Evolutionary conservation across 352 stramenopile genomes (phyloP), one percentile per base, ranked within the genome.

Genomic region (Globisporangium iwayamae): DNA sequence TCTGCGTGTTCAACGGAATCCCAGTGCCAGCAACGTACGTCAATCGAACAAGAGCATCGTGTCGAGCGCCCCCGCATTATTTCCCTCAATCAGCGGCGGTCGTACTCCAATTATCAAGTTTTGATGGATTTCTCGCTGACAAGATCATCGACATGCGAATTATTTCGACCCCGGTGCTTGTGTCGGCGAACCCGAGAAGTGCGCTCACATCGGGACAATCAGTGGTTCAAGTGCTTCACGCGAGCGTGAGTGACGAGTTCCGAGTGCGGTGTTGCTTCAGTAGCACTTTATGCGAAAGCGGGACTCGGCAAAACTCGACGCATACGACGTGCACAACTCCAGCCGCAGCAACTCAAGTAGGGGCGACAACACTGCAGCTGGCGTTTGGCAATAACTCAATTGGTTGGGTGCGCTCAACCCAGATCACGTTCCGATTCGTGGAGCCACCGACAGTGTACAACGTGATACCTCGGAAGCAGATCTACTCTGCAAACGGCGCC

Each of bases 1-100:
- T 50, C n/a, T 90, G 81, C 20, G 34, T 77, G 20, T 85, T 90
- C 34, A 53, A 68, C 45, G 22, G 53, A 9, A 67, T 68, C 14
- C 45, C 73, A 25, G 75, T 75, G 3, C 61, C 57, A 10, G 79
- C 73, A 7, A 7, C 43, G 4, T 70, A 73, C 32, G n/a, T 76
- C 14, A 83, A 67, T 53, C 60, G 69, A 25, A 74, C 54, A n/a
- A 56, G 70, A 14, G 34, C 76, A n/a, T 58, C 28, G 16, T 88
- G 81, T 13, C 58, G 8, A 4, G 25, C 67, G 20, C 81, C 81
- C 2, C 32, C 32, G 32, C 6, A 36, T 36, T 61, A 62, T 36
- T 59, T 78, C 3, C 9, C 30, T 1, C 61, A 66, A 28, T 50
- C 34, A 45, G 58, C 56, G n/a, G 34, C 10, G n/a, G 41, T 83